phyloP scores from a whole-genome alignment of 148 eudicot species.

The Oxyria digyna region DNA sequence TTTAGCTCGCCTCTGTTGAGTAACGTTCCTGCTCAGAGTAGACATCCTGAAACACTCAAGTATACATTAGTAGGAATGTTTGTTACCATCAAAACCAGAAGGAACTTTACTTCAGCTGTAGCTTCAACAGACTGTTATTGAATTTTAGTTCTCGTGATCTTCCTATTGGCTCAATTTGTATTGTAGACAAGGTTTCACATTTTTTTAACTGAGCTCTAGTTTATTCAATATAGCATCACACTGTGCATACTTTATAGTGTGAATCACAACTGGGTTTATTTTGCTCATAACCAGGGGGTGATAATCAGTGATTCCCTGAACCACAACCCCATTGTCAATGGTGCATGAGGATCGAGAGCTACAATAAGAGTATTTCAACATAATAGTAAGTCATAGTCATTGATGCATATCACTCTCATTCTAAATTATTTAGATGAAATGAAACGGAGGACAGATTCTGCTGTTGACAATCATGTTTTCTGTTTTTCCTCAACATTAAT shows the following conservation, averaged over 20 bases:
- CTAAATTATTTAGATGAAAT: no score
- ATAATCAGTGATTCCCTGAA: constrained; percentile 94
- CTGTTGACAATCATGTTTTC: no score
- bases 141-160: background rate
- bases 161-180: background rate
- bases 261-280: background rate
- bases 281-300: constrained; percentile 26
- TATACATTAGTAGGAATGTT: no score
- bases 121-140: no score
- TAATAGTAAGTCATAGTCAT: constrained; percentile 76
- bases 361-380: constrained; percentile 77
- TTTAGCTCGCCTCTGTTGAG: no score
- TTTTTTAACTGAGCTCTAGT: background rate
- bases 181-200: background rate
- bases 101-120: no score
- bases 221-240: background rate
- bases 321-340: constrained; percentile 90
- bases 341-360: constrained; percentile 97
- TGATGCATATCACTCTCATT: no score
- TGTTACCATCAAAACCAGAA: no score
- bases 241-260: background rate
- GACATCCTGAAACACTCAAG: no score
- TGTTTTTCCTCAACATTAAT: no score
- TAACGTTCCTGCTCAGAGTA: no score
- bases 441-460: no score